phyloP scores from a whole-genome alignment of 345 rosid genomes.

The Citrus maxima region DNA sequence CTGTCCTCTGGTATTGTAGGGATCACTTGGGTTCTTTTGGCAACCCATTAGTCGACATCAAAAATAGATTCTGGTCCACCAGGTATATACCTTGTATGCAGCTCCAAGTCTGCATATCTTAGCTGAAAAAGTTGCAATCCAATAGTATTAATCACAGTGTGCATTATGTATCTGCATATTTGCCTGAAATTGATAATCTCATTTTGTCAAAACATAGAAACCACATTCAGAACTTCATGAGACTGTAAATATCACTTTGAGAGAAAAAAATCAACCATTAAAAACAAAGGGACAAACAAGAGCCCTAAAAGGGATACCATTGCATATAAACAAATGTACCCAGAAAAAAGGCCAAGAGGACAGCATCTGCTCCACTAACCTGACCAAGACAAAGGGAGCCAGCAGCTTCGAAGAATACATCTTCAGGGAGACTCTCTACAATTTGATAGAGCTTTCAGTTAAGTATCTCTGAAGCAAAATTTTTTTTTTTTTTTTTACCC shows the following conservation, averaged over 20 bases:
- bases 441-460: slow-evolving; percentile 87
- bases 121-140: slow-evolving; percentile 39
- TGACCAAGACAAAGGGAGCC: slow-evolving; percentile 86
- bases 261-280: not conserved
- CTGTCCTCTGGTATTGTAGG: slow-evolving; percentile 81
- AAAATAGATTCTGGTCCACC: slow-evolving; percentile 70
- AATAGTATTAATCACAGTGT: not conserved
- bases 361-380: slow-evolving; percentile 39
- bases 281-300: not conserved
- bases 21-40: slow-evolving; percentile 60
- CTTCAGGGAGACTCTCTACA: slow-evolving; percentile 81
- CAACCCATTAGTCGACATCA: slow-evolving; percentile 71
- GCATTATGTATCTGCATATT: not conserved
- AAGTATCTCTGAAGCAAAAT: slow-evolving; percentile 53
- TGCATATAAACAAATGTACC: not conserved
- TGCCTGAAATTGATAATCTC: not conserved
- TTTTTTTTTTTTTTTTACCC: too few relatives aligned
- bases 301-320: not conserved
- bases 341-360: not conserved
- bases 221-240: not conserved
- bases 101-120: slow-evolving; percentile 75
- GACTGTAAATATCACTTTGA: not conserved
- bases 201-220: not conserved
- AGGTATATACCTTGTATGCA: slow-evolving; percentile 67
- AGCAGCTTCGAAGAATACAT: slow-evolving; percentile 67